These are phyloP conservation scores for Paraconiothyrium sp. DNA, from an alignment of 2,329 filamentous ascomycete species.

Conservation along the genomic window DNA sequence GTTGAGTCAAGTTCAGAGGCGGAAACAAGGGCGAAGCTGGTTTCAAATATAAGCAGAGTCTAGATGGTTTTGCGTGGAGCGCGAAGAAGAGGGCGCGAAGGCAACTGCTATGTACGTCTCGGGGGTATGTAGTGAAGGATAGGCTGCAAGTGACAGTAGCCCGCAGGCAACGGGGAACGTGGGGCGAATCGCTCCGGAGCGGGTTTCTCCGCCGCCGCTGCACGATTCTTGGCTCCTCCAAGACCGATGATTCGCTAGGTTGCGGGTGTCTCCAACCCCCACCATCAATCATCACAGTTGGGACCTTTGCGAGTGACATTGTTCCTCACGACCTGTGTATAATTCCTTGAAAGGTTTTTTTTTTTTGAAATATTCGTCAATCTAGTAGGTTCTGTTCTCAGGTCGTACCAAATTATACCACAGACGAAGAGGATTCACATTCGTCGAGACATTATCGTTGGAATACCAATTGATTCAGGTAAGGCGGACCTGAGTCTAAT, in stretches of 20 bases:
- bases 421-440: too few relatives aligned
- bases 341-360: too few relatives aligned
- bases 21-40: not conserved
- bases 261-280: constrained; percentile 2
- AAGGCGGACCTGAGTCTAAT: too few relatives aligned
- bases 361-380: too few relatives aligned
- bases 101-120: not conserved
- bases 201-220: constrained; percentile 20
- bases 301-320: not conserved
- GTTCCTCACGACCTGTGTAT: too few relatives aligned
- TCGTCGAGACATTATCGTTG: too few relatives aligned
- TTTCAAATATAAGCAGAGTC: not conserved
- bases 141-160: constrained; percentile 22
- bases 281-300: not conserved
- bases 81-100: not conserved
- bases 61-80: not conserved
- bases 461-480: too few relatives aligned
- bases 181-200: constrained; percentile 20
- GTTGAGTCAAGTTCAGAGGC: constrained; percentile 7
- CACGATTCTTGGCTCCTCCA: constrained; percentile 16
- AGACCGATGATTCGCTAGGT: constrained; percentile 8
- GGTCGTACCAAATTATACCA: too few relatives aligned
- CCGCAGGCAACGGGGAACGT: constrained; percentile 23
- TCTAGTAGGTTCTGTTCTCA: too few relatives aligned
- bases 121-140: constrained; percentile 16